A percentile compares a stretch with the other conserved stretches of the same genome.
Evolutionary conservation across 2,329 filamentous ascomycete genomes (phyloP).

Genomic region (Fusarium oligoseptatum): DNA sequence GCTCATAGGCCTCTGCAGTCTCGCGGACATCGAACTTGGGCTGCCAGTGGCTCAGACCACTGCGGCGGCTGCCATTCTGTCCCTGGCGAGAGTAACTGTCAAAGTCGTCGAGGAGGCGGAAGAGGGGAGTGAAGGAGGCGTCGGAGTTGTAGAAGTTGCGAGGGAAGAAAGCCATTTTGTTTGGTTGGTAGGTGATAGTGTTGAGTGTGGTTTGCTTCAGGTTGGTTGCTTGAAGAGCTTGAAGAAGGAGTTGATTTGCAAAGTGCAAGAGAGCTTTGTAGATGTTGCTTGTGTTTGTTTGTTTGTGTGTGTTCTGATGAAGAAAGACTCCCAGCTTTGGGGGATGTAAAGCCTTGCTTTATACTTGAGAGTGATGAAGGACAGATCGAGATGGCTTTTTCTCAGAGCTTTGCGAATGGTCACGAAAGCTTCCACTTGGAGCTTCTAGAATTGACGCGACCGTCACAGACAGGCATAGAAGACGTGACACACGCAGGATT

Average conservation of each 20-base stretch:
- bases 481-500: slow-evolving; percentile 20
- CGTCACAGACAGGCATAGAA: slow-evolving; percentile 15
- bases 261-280: slow-evolving; percentile 34
- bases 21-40: slow-evolving; percentile 86
- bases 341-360: slow-evolving; percentile 44
- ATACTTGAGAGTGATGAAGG: slow-evolving; percentile 43
- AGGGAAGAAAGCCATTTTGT: slow-evolving; percentile 73
- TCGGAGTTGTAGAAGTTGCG: slow-evolving; percentile 64
- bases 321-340: slow-evolving; percentile 25
- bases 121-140: slow-evolving; percentile 70
- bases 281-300: slow-evolving; percentile 42
- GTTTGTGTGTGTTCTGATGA: slow-evolving; percentile 48
- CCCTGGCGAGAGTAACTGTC: slow-evolving; percentile 66
- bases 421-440: slow-evolving; percentile 29
- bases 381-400: slow-evolving; percentile 27
- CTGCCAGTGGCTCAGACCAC: slow-evolving; percentile 69
- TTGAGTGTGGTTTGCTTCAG: slow-evolving; percentile 45
- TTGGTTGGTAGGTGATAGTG: slow-evolving; percentile 38
- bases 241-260: slow-evolving; percentile 41
- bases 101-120: slow-evolving; percentile 75
- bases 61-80: slow-evolving; percentile 38
- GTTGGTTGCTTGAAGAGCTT: slow-evolving; percentile 42
- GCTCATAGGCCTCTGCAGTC: slow-evolving; percentile 75
- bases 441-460: slow-evolving; percentile 45
- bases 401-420: slow-evolving; percentile 35